phyloP scores from a whole-genome alignment of 768 basidiomycete genomes.

The Hericium rajendrae region DNA sequence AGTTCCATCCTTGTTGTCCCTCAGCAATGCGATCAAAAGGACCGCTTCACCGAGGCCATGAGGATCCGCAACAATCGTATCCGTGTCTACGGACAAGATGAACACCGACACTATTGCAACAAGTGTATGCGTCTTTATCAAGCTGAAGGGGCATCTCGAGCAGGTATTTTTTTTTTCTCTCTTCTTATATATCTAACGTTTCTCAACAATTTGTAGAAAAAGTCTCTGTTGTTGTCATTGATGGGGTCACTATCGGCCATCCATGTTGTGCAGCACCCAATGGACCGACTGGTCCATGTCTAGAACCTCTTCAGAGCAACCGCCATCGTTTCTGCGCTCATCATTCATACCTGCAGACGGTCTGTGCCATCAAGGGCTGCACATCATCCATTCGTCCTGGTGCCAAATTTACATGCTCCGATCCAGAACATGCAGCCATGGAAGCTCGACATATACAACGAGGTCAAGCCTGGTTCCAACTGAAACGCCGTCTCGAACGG shows the following conservation, averaged over 20 bases:
- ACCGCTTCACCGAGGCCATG: slow-evolving; percentile 18
- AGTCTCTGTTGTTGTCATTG: slow-evolving; percentile 12
- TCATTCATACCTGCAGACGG: not conserved
- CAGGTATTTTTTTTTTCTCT: not conserved
- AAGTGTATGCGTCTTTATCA: slow-evolving; percentile 17
- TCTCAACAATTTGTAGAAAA: slow-evolving; percentile 2
- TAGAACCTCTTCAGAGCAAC: slow-evolving; percentile 1
- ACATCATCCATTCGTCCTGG: not conserved
- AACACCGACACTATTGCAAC: slow-evolving; percentile 21
- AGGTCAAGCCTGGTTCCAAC: not conserved
- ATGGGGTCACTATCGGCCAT: slow-evolving; percentile 21
- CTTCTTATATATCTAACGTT: not conserved
- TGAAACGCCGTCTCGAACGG: not conserved
- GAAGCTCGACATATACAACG: not conserved
- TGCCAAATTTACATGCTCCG: not conserved
- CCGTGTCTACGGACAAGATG: slow-evolving; percentile 17
- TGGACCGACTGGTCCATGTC: slow-evolving; percentile 8
- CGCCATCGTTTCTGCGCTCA: slow-evolving; percentile 11
- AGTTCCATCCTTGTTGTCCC: slow-evolving; percentile 13
- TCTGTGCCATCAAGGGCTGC: slow-evolving; percentile 6
- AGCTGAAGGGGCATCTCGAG: slow-evolving; percentile 3
- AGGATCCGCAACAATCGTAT: slow-evolving; percentile 18
- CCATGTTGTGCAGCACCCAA: slow-evolving; percentile 14
- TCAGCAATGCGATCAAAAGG: slow-evolving; percentile 16
- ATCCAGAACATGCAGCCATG: not conserved